Conservation (phyloP, 495 filamentous ascomycete species). For the Cryomyces minteri region DNA sequence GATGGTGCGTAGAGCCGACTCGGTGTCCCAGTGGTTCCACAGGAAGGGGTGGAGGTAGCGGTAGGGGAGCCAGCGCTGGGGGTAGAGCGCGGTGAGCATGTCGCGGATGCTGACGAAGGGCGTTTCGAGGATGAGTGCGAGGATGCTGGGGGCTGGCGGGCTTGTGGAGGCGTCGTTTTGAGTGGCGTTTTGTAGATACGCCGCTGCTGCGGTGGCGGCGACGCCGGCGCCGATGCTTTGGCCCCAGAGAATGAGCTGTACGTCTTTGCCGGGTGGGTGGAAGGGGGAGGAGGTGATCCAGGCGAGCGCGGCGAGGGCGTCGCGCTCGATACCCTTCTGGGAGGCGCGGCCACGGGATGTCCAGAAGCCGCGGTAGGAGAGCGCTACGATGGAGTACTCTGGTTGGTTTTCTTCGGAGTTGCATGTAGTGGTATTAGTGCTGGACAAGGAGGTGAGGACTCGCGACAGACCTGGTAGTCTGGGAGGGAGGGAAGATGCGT, state of each 20-base stretch:
- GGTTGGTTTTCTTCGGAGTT: background rate
- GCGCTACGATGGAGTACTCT: conserved; percentile 37
- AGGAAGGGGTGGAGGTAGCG: conserved; percentile 37
- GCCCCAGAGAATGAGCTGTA: conserved; percentile 49
- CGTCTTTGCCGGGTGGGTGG: background rate
- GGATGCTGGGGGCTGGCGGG: conserved; percentile 1
- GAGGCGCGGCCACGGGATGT: conserved; percentile 50
- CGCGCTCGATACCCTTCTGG: conserved; percentile 39
- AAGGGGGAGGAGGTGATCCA: background rate
- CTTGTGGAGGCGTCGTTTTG: conserved; percentile 4
- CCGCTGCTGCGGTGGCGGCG: conserved; percentile 33
- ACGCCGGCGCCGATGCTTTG: conserved; percentile 54
- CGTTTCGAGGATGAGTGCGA: conserved; percentile 47
- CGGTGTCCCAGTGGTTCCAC: conserved; percentile 34
- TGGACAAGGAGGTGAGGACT: conserved; percentile 13
- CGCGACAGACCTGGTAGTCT: conserved; percentile 50
- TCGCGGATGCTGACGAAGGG: conserved; percentile 54
- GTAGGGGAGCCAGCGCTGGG: conserved; percentile 71
- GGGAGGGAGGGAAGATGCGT: conserved; percentile 49
- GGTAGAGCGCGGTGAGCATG: conserved; percentile 60
- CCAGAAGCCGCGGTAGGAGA: conserved; percentile 70
- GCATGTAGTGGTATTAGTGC: no score
- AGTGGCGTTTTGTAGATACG: conserved; percentile 18
- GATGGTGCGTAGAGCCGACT: conserved; percentile 18
- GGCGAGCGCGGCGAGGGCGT: conserved; percentile 7